Evolutionary conservation across 352 stramenopile genomes (phyloP).

Genomic region (Blastocystis sp.): DNA sequence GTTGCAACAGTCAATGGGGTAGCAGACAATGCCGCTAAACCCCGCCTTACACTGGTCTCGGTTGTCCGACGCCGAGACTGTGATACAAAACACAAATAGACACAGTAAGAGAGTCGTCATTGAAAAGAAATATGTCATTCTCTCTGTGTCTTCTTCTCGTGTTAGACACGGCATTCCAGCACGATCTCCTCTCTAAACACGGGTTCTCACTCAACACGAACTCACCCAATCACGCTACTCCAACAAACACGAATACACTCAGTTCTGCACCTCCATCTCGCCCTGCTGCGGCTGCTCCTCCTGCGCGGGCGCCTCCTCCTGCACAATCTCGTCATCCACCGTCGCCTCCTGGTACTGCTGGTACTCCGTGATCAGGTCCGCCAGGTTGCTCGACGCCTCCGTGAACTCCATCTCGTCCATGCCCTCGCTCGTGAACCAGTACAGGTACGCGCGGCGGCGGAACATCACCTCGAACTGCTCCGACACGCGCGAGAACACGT

Average conservation of each 20-base stretch:
- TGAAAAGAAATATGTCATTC: too few species aligned
- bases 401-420: conserved; percentile 99
- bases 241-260: conserved; percentile 17
- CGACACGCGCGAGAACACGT: conserved; percentile 98
- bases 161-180: too few species aligned
- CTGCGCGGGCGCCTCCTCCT: neutral
- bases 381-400: conserved; percentile 99
- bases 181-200: too few species aligned
- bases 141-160: too few species aligned
- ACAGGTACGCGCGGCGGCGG: conserved; percentile 84
- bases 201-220: neutral
- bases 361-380: conserved; percentile 99
- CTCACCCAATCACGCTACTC: neutral
- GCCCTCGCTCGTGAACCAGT: conserved; percentile 90
- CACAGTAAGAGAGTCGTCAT: neutral
- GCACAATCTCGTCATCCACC: conserved; percentile 75
- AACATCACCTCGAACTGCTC: conserved; percentile 99
- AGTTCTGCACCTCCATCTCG: neutral
- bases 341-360: conserved; percentile 80
- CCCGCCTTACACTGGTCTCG: conserved; percentile 26
- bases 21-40: conserved; percentile 59
- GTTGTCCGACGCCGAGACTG: conserved; percentile 11
- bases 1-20: conserved; percentile 56
- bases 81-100: neutral
- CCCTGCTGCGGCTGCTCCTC: neutral